A percentile compares a stretch with the other conserved stretches of the same genome.
Evolutionary conservation across 257 asterid species (phyloP).

Genomic region (Thymus mandschuricus): DNA sequence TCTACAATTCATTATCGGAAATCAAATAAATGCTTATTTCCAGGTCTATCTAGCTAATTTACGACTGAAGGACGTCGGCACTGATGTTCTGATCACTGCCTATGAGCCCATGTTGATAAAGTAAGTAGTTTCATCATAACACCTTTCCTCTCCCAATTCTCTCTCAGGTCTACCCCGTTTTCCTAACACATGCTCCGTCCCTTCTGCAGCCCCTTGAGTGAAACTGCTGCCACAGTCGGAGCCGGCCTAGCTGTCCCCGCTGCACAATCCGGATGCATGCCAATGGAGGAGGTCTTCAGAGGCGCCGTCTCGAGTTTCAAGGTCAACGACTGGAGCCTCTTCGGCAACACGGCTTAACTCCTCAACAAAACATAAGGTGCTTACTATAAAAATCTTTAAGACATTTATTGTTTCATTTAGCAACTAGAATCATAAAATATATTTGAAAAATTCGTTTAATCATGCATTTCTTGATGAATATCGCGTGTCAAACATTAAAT

Average conservation of each 20-base stretch:
- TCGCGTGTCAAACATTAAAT: neutral
- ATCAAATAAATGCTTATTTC: constrained; percentile 20
- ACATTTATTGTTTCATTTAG: too few relatives aligned
- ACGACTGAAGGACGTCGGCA: constrained; percentile 82
- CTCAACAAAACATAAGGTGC: neutral
- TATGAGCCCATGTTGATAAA: constrained; percentile 82
- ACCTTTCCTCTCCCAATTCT: neutral
- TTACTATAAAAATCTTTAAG: too few relatives aligned
- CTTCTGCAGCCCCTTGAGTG: constrained; percentile 72
- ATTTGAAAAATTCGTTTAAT: neutral
- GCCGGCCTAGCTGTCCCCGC: constrained; percentile 81
- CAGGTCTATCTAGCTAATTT: constrained; percentile 91
- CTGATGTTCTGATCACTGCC: constrained; percentile 83
- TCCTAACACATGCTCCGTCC: neutral
- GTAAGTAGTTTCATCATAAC: constrained; percentile 43
- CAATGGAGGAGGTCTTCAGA: constrained; percentile 80
- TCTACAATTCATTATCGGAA: constrained; percentile 12
- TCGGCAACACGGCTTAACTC: constrained; percentile 53
- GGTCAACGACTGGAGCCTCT: constrained; percentile 82
- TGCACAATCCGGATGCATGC: constrained; percentile 62
- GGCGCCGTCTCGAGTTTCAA: constrained; percentile 72
- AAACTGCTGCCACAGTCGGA: constrained; percentile 73
- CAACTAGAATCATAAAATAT: too few relatives aligned
- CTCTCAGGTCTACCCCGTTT: neutral
- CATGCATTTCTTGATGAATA: neutral